Base-by-base conservation (phyloP, 108 stramenopile species). In the Pseudonitzschia multiseries region DNA sequence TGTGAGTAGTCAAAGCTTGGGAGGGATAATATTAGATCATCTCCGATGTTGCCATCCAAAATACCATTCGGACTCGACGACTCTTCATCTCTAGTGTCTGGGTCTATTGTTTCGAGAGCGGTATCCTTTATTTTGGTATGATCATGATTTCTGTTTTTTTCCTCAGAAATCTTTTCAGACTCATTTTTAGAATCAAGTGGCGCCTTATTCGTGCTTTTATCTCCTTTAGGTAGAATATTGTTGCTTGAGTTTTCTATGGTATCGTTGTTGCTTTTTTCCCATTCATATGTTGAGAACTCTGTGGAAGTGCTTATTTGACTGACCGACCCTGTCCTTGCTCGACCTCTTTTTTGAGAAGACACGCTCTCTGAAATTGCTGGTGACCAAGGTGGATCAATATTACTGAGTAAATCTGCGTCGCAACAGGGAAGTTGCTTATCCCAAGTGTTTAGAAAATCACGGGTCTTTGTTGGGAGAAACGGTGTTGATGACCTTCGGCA, bases 1-100 rank as follows among this genome's bases (percentile, higher is more conserved):
- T 87, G 83, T 1, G 79, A 83, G 59, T 88, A 88, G 51, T 88
- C 87, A 73, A 88, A 88, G 61, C 83, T 83, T 27, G 74, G 79
- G 22, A 86, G 61, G 14, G 82, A 71, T 15, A 82, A 41, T 33
- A 86, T 73, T 17, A 70, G 29, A 26, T 56, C 69, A 41, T 40
- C 46, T 21, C 66, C 44, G 28, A 67, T 67, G 24, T 24, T 67
- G 43, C 22, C 43, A 27, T 67, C 22, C 64, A 28, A 65, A 28
- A 26, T 31, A 42, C 8, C 4, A 21, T 42, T 69, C 51, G 17
- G 50, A 32, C 15, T 24, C 21, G n/a, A 57, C 12, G 43, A n/a
- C 2, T 67, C 66, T 8, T 22, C 66, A 4, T 67, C 66, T 62
- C 54, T 36, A 40, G 13, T 56, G 27, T 56, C 20, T 27, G 1